Base-by-base conservation (phyloP, 2,329 filamentous ascomycete genomes). In the Neopestalotiopsis sp. region DNA sequence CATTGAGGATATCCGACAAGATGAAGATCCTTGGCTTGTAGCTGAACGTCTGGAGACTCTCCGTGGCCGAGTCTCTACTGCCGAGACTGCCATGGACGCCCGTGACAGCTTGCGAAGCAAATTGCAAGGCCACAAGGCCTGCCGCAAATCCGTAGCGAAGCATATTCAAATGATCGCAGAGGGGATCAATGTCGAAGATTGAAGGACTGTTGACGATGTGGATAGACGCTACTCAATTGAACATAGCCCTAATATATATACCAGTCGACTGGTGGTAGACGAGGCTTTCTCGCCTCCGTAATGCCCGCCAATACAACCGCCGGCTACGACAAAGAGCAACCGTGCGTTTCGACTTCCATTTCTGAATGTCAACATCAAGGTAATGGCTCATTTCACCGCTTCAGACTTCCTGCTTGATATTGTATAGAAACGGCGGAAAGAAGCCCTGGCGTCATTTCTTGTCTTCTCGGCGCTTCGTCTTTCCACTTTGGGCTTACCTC, bases 1-100 rank as follows among this genome's bases (percentile, higher is more conserved):
- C 80, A 69, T 81, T 81, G 61, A 76, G 76, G 57, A 81, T 81
- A 65, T 81, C 79, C 30, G 76, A 77, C 13, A 79, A 61, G 64
- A 81, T 74, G 67, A 80, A 80, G 2, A 79, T 75, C 6, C 76
- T 73, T 13, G 72, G 76, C 61, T 71, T 70, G 67, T 59, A 58
- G 32, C 34, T 57, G 45, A 70, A 70, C 20, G 52, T 17, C 32
- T 61, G 65, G 17, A 60, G 57, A 10, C 40, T 20, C 13, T 49
- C 57, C 17, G 57, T 59, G 17, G 57, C 9, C 20, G 57, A 59
- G 30, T 28, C 17, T 14, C 30, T 24, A n/a, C 17, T 59, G 30
- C 20, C 5, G 17, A 14, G 7, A 24, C 12, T 12, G 24, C 57
- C 17, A 12, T 28, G 14, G 24, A 28, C 24, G 57, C 24, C 24